Base-by-base conservation (phyloP, 164 flowering plant species). In the Vitis riparia region DNA sequence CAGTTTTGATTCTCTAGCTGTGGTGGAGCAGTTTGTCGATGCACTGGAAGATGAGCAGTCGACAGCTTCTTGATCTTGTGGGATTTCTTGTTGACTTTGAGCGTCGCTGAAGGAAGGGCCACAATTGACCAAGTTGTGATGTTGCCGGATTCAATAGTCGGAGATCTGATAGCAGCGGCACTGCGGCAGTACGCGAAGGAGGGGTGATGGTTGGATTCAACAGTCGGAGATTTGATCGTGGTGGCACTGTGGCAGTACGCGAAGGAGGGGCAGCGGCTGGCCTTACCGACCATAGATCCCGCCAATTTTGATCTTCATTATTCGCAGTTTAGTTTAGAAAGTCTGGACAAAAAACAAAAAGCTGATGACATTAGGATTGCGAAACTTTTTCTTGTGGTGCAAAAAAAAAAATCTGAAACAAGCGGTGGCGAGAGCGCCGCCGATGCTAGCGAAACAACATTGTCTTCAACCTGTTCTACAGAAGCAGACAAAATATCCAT, bases 351-450 rank as follows among this genome's bases (percentile, higher is more conserved):
- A 85, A 50, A 77, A 85, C 50, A 93, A 83, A 85, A 86, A 91
- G 80, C 80, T 95, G 70, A 81, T 84, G 61, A 62, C 48, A 15
- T 67, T 95, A 62, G 99, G 98, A 9, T 95, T 96, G 9, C 83
- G 99, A 59, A 95, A 95, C 80, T 95, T 90, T 78, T 95, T 92
- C 66, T 70, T 92, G 9, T 93, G 94, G 70, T 83, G 72, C 2
- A 19, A 19, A 19, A 19, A 19, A 19, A 55, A 32, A 81, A 74
- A 65, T 14, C 64, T 1, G 56, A n/a, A 9, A 51, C 11, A 44
- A 65, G 37, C 59, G 76, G 63, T 5, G 80, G 71, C 52, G 64
- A 19, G 23, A 19, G 23, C 23, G 23, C 23, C 23, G 23, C 23
- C 23, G 23, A 19, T 1, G 23, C 23, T 19, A 19, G 47, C 30